Evolutionary conservation across 2,329 filamentous ascomycete genomes (phyloP), one percentile per base, ranked within the genome.

Genomic region (Cadophora luteo-olivacea): DNA sequence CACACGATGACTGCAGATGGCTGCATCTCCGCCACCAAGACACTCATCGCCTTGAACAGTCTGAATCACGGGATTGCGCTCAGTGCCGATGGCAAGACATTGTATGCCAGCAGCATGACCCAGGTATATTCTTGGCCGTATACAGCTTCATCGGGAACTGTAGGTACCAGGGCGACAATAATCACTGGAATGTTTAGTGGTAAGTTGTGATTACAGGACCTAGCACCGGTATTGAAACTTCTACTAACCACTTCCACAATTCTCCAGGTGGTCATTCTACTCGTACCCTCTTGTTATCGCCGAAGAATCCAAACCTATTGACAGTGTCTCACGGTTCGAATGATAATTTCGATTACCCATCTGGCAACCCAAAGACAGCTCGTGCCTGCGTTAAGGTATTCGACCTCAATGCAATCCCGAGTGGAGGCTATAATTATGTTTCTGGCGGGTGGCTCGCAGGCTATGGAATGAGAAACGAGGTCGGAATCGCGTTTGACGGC

Each of bases 391-490:
- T 94, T 75, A 90, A 89, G 69, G 86, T 86, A 38, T 89, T 87
- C 78, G 83, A 87, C 32, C 70, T 85, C 14, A 73, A 75, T 60
- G 76, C 78, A 68, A 58, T 80, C 22, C 72, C 38, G 66, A 72
- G 67, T 33, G 70, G 25, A 32, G 75, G 32, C 67, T 82, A 81
- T 74, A 79, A 86, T 71, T 88, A 83, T 55, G 81, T 84, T 38
- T 72, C 80, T 79, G 72, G 86, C 14, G 86, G 86, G 2, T 72
- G 77, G 19, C 73, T 86, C 0, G 78, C 87, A 3, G 86, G 90
- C 19, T 93, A 90, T 89, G 91, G 91, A 8, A 81, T 93, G 65
- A 84, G 91, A 45, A 93, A 93, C 77, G 89, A 89, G 0, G 90
- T 92, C 5, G 91, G 91, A 12, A 80, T 93, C 4, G 89, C 82